Base-by-base conservation (phyloP, 331 rosid genomes). In the Cydonia oblonga region DNA sequence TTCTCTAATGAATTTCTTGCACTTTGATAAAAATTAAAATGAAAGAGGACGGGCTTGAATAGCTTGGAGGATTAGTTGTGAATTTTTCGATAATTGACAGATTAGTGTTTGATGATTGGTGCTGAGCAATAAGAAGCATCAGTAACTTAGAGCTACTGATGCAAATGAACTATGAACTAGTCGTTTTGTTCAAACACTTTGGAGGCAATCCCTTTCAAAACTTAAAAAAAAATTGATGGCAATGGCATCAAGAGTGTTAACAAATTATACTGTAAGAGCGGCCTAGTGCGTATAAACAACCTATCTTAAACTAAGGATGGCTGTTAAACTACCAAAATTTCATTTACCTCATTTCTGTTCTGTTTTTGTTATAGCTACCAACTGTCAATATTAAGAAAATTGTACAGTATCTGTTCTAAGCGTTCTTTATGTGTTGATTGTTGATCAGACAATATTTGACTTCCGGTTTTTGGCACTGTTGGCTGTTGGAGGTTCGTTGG, bases 391-490 rank as follows among this genome's bases (percentile, higher is more conserved):
- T 5, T 32, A n/a, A 64, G 16, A 4, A 13, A 33, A 0, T 33
- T 33, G 30, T 33, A 2, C 29, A n/a, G n/a, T n/a, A 64, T 70
- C 29, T 81, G 19, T 60, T 42, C 29, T 28, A 61, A 30, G 33
- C 3, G 3, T 62, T 71, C 72, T 49, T 78, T 8, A 23, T 57
- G 76, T 66, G 9, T 80, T 35, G 49, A 16, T 52, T 72, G 78
- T 64, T 81, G 84, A 70, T 78, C 96, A 95, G 99, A 66, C 77
- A 25, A 95, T 95, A 77, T 95, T 95, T 52, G 93, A 95, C 83
- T 95, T 95, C 81, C 97, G 97, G 16, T 95, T 95, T 87, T 82
- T 95, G 92, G 99, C 99, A 28, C 92, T 95, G 49, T 40, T 95
- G 46, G 99, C 99, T 65, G 79, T 95, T 78, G 99, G 79, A 75